A percentile compares a stretch with the other conserved stretches of the same genome.
Evolutionary conservation across 257 asterid species (phyloP).

Genomic region (Jasminum sambac): DNA sequence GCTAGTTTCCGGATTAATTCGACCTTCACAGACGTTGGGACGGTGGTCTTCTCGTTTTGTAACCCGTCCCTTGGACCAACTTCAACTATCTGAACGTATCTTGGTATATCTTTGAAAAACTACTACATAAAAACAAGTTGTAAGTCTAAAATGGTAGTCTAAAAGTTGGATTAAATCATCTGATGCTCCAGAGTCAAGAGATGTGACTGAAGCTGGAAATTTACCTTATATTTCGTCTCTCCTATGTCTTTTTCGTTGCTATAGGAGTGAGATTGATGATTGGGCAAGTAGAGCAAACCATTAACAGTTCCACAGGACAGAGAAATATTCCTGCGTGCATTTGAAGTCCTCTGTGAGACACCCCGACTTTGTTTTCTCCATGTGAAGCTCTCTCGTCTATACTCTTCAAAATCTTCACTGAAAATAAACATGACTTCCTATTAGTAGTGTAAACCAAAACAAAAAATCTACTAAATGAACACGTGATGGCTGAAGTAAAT

Average conservation of each 20-base stretch:
- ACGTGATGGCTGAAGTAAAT: neutral
- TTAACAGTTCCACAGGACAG: conserved; percentile 43
- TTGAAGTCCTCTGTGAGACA: conserved; percentile 49
- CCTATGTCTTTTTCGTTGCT: conserved; percentile 38
- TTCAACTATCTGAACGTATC: conserved; percentile 85
- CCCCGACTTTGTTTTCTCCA: conserved; percentile 52
- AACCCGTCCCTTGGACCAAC: conserved; percentile 97
- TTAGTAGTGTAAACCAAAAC: conserved; percentile 7
- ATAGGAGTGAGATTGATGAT: conserved; percentile 38
- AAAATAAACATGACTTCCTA: conserved; percentile 25
- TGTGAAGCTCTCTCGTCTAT: conserved; percentile 47
- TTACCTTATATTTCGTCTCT: conserved; percentile 53
- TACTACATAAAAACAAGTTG: conserved; percentile 34
- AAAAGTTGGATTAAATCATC: neutral
- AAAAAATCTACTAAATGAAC: neutral
- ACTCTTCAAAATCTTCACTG: conserved; percentile 78
- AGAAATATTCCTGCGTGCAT: conserved; percentile 46
- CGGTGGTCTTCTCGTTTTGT: conserved; percentile 79
- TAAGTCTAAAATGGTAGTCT: conserved; percentile 14
- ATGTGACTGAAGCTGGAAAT: conserved; percentile 1
- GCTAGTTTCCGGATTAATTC: conserved; percentile 70
- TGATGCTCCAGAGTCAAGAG: neutral
- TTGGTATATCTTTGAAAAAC: conserved; percentile 71
- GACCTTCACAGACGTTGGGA: conserved; percentile 76
- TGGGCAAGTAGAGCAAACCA: conserved; percentile 41